phyloP scores from a whole-genome alignment of 371 early-diverging fungal genomes.

The Lichtheimia hyalospora region DNA sequence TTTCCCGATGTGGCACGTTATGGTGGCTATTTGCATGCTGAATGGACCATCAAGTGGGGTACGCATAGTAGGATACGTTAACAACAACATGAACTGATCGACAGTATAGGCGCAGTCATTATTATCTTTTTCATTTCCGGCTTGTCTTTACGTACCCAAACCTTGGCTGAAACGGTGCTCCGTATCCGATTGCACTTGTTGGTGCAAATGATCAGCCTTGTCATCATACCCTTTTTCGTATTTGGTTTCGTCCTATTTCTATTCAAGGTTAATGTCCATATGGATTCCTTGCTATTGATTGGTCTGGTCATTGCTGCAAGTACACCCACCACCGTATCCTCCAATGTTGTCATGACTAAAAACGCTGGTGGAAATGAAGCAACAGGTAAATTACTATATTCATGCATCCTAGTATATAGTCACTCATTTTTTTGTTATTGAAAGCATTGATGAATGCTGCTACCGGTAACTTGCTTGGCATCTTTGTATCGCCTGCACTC shows the following conservation, averaged over 20 bases:
- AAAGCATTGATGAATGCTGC: constrained; percentile 68
- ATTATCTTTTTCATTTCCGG: constrained; percentile 69
- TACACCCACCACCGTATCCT: constrained; percentile 70
- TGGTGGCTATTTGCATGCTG: constrained; percentile 54
- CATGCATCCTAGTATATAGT: constrained; percentile 7
- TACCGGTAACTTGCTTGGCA: constrained; percentile 63
- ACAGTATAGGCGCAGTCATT: constrained; percentile 44
- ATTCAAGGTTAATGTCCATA: constrained; percentile 30
- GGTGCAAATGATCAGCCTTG: constrained; percentile 58
- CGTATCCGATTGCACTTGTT: constrained; percentile 58
- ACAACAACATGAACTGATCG: neutral
- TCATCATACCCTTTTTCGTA: constrained; percentile 58
- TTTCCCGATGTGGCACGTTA: constrained; percentile 60
- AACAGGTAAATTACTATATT: constrained; percentile 1
- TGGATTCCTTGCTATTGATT: constrained; percentile 52
- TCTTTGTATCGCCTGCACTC: constrained; percentile 62
- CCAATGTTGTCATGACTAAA: constrained; percentile 73
- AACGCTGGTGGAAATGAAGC: constrained; percentile 67
- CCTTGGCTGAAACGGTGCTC: constrained; percentile 49
- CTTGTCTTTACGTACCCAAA: constrained; percentile 56
- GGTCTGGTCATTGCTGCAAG: constrained; percentile 62
- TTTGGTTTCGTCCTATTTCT: constrained; percentile 52
- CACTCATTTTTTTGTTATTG: neutral
- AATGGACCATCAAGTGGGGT: constrained; percentile 64
- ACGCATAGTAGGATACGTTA: neutral